Evolutionary conservation across 192 early-diverging fungal genomes (phyloP).

Genomic region (Haplosporangium gracile): DNA sequence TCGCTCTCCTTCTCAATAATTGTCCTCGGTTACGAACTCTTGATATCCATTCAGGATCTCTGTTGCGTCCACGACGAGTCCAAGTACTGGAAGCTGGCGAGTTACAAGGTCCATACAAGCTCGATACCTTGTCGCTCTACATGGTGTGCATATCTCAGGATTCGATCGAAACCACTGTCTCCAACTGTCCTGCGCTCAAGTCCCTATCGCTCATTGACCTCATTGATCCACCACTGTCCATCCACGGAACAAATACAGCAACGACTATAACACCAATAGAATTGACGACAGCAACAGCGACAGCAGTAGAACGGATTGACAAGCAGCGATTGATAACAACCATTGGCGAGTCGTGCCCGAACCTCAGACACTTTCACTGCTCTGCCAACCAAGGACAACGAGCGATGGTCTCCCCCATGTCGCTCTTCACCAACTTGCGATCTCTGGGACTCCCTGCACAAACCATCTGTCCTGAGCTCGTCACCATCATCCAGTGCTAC

Average conservation of each 20-base stretch:
- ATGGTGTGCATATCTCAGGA: not conserved
- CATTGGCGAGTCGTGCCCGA: not conserved
- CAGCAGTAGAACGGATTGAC: not conserved
- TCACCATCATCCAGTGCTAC: not conserved
- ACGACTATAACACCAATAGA: not conserved
- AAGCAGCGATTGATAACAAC: not conserved
- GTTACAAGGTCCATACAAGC: not conserved
- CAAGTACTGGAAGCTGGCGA: not conserved
- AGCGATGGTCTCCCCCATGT: not conserved
- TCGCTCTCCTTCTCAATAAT: not conserved
- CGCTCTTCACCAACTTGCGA: not conserved
- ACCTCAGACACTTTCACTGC: not conserved
- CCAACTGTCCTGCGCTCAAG: not conserved
- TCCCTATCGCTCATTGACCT: not conserved
- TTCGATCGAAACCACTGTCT: not conserved
- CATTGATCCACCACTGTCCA: not conserved
- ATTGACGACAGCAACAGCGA: not conserved
- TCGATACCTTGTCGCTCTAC: not conserved
- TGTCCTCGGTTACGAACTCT: conserved; percentile 3
- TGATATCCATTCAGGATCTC: not conserved
- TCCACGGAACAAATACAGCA: not conserved
- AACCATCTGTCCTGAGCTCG: not conserved
- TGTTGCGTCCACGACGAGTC: not conserved
- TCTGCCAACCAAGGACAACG: not conserved
- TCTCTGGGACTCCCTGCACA: not conserved